Base-by-base conservation (phyloP, 192 early-diverging fungal species). In the Geranomyces michiganensis region DNA sequence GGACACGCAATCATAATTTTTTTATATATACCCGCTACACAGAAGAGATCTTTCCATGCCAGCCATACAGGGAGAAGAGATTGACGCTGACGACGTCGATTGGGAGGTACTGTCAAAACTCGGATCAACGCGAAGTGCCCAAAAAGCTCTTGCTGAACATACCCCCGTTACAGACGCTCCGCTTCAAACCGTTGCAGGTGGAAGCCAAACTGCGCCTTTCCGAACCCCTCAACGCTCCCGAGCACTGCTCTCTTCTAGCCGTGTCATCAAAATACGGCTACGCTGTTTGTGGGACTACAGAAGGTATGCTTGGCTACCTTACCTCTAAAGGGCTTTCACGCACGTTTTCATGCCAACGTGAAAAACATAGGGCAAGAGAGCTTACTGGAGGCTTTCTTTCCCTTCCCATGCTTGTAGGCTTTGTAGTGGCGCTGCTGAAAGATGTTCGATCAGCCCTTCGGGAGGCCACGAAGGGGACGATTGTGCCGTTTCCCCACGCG, bases 131-230 rank as follows among this genome's bases (percentile, higher is more conserved):
- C n/a, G n/a, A n/a, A n/a, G n/a, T n/a, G n/a, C n/a, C n/a, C n/a
- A n/a, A n/a, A n/a, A n/a, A n/a, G n/a, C n/a, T n/a, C n/a, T n/a
- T n/a, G n/a, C n/a, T n/a, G n/a, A n/a, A n/a, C n/a, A n/a, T n/a
- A 41, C 36, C 36, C 36, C 36, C 36, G 36, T 31, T 45, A 56
- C 56, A 67, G 73, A 24, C 36, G 43, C 71, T 81, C 30, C 70
- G 78, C 48, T 69, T 70, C 29, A 67, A 73, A 22, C 67, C 69
- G 51, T 60, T 79, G 31, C 67, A 78, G 67, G 60, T 77, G 3
- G 70, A 77, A 41, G 70, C 64, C 45, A 65, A 68, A 19, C 29
- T 77, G 9, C 29, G 67, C 3, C 19, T 77, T 15, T 77, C 55
- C 22, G 70, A 65, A 21, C 53, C 53, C 5, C 58, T 72, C 31